These are phyloP conservation scores for Porogramme epimiltina DNA, from an alignment of 1,284 basidiomycete species.

Conservation along the genomic window DNA sequence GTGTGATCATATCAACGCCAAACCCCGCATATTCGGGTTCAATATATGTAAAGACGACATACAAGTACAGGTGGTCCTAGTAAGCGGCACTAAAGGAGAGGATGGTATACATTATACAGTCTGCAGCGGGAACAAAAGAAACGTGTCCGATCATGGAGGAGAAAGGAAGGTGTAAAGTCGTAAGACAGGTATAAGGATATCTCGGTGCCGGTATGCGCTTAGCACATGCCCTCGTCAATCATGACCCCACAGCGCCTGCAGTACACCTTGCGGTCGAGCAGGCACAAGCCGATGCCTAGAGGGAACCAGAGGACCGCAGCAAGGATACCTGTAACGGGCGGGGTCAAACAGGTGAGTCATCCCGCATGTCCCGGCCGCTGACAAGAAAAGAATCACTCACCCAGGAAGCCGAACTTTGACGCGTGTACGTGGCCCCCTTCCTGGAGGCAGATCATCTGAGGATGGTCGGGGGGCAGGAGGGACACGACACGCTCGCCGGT, in stretches of 20 bases:
- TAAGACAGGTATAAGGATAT: no score
- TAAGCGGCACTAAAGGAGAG: no score
- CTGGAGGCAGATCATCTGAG: slow-evolving; percentile 80
- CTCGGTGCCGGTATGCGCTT: neutral
- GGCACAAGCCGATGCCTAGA: slow-evolving; percentile 70
- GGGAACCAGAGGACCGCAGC: slow-evolving; percentile 85
- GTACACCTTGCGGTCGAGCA: slow-evolving; percentile 67
- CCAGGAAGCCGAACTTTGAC: slow-evolving; percentile 67
- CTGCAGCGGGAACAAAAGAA: no score
- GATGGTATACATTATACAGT: no score
- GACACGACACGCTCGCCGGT: slow-evolving; percentile 52
- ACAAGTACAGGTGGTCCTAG: no score
- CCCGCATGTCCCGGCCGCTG: neutral
- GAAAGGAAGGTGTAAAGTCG: no score
- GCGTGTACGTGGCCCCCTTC: slow-evolving; percentile 64
- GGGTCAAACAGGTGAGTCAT: neutral
- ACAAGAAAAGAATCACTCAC: slow-evolving; percentile 40
- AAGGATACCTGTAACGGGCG: slow-evolving; percentile 54
- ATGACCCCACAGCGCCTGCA: slow-evolving; percentile 58
- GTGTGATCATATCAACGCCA: no score
- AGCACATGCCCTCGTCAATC: slow-evolving; percentile 39
- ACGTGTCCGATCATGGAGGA: no score
- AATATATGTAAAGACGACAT: no score
- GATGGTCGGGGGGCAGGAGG: slow-evolving; percentile 70
- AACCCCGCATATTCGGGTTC: no score